Percentiles rank a stretch among this genome's conserved stretches.
Evolutionary conservation across 495 filamentous ascomycete genomes (phyloP).

Genomic region (Trichocladium antarcticum): DNA sequence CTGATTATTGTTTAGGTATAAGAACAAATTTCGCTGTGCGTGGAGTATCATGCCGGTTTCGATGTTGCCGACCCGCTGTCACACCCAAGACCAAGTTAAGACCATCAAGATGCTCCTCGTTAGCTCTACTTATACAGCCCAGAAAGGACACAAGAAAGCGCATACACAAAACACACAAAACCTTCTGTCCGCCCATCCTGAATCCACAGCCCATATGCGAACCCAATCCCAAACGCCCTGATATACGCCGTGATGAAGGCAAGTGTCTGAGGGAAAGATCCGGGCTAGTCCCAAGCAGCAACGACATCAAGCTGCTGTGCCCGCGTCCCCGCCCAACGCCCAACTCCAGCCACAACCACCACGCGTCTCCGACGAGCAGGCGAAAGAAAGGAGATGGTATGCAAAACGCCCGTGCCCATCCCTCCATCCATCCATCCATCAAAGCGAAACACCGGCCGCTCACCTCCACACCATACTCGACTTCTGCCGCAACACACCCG

Average conservation of each 20-base stretch:
- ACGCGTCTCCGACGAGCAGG: background rate
- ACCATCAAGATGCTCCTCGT: background rate
- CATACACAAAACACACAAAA: slow-evolving; percentile 3
- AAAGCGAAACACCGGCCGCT: background rate
- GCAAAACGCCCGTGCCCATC: background rate
- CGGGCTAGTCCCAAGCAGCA: background rate
- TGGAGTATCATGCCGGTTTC: too few species aligned
- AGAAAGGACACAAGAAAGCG: background rate
- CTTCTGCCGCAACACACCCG: slow-evolving; percentile 1
- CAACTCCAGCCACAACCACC: background rate
- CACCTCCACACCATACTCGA: slow-evolving; percentile 20
- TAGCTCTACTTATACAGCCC: slow-evolving; percentile 3
- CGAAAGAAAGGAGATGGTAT: background rate
- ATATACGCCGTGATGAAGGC: background rate
- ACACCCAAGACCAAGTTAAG: too few species aligned
- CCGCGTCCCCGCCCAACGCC: background rate
- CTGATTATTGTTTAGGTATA: too few species aligned
- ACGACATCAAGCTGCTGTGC: background rate
- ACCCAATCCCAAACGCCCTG: background rate
- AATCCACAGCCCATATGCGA: background rate
- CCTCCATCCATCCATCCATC: background rate
- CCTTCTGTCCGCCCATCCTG: background rate
- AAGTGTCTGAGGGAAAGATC: background rate
- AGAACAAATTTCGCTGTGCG: too few species aligned
- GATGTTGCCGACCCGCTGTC: too few species aligned